Conservation (phyloP, 139 green algal genomes). For the Limnomonas spitsbergensis region DNA sequence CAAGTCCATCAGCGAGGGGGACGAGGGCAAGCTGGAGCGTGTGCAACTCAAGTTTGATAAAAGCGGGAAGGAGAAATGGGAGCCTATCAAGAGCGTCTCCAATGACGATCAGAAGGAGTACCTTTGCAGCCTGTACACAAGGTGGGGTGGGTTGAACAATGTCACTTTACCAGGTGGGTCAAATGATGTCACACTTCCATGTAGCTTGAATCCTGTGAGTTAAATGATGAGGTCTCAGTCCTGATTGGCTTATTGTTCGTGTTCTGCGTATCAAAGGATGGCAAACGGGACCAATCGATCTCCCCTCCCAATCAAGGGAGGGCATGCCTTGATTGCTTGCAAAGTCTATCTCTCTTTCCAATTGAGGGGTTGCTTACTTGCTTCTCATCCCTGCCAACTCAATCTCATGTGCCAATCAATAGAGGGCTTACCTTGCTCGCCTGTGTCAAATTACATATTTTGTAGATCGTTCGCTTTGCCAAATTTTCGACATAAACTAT, state of each 20-base stretch:
- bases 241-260: not conserved
- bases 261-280: not conserved
- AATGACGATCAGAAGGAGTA: constrained; percentile 28
- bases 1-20: not conserved
- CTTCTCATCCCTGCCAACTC: too few relatives aligned
- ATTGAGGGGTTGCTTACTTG: too few relatives aligned
- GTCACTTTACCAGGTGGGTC: not conserved
- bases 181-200: not conserved
- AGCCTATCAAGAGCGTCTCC: not conserved
- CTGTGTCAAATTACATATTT: too few relatives aligned
- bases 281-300: not conserved
- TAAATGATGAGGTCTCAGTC: not conserved
- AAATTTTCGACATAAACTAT: too few relatives aligned
- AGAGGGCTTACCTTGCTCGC: too few relatives aligned
- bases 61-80: constrained; percentile 1
- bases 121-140: constrained; percentile 36
- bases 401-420: too few relatives aligned
- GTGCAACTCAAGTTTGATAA: not conserved
- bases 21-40: constrained; percentile 7
- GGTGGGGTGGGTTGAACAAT: not conserved
- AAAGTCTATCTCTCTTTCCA: too few relatives aligned
- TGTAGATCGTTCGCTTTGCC: too few relatives aligned
- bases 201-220: too few relatives aligned
- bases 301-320: too few relatives aligned
- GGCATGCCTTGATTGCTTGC: too few relatives aligned